phyloP scores from a whole-genome alignment of 1,139 yeast species.

The Scheffersomyces lignicola region DNA sequence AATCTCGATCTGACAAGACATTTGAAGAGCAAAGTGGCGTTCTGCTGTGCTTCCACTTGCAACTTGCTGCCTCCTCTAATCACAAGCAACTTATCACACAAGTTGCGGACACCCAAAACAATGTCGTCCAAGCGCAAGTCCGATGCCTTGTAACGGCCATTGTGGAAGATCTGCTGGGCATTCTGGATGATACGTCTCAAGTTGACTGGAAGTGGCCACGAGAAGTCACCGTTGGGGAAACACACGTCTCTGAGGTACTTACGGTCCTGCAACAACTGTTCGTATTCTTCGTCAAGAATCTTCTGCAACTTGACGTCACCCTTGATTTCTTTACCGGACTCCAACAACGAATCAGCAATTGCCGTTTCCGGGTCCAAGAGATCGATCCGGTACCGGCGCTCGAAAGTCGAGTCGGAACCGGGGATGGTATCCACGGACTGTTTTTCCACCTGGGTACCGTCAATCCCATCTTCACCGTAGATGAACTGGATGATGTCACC shows the following conservation, averaged over 20 bases:
- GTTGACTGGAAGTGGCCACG: conserved; percentile 98
- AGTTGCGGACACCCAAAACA: conserved; percentile 67
- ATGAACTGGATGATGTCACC: conserved; percentile 96
- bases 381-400: conserved; percentile 82
- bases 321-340: conserved; percentile 85
- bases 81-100: conserved; percentile 69
- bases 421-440: conserved; percentile 97
- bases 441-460: conserved; percentile 96
- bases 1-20: conserved; percentile 90
- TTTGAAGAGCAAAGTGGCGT: conserved; percentile 89
- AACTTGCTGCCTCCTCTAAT: conserved; percentile 80
- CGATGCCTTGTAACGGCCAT: conserved; percentile 86
- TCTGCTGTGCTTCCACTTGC: conserved; percentile 82
- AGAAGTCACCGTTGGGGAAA: conserved; percentile 90
- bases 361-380: conserved; percentile 69
- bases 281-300: conserved; percentile 79
- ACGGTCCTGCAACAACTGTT: conserved; percentile 77
- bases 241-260: conserved; percentile 72
- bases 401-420: conserved; percentile 83
- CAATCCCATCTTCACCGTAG: conserved; percentile 99
- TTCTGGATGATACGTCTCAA: conserved; percentile 95
- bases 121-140: conserved; percentile 85
- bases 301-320: conserved; percentile 88
- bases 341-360: conserved; percentile 71
- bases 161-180: conserved; percentile 95